These are phyloP conservation scores for Aspergillus hortae DNA, from an alignment of 2,329 filamentous ascomycete genomes.

Conservation along the genomic window DNA sequence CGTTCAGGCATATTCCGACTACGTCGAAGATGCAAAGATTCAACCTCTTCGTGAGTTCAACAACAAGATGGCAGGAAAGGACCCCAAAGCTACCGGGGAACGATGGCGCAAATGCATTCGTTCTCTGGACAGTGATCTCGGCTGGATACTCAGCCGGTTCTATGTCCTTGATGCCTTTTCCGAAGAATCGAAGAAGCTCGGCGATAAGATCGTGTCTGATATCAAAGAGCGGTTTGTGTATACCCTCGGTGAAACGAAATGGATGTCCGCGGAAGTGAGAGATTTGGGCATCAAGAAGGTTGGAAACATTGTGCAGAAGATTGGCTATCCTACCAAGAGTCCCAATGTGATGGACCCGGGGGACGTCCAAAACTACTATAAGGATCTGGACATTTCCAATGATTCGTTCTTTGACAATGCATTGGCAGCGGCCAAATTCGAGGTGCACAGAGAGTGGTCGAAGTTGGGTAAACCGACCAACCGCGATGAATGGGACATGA, in stretches of 20 bases:
- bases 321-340: conserved; percentile 62
- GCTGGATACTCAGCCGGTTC: conserved; percentile 68
- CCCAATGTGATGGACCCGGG: conserved; percentile 60
- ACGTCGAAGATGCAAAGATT: conserved; percentile 58
- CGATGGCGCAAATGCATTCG: conserved; percentile 64
- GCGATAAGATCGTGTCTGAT: conserved; percentile 66
- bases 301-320: conserved; percentile 64
- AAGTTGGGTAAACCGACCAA: conserved; percentile 59
- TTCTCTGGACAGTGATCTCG: conserved; percentile 56
- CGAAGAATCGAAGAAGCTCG: conserved; percentile 62
- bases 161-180: conserved; percentile 68
- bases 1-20: conserved; percentile 51
- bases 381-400: conserved; percentile 48
- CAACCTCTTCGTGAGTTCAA: conserved; percentile 58
- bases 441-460: conserved; percentile 52
- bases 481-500: conserved; percentile 59
- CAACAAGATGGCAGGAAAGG: conserved; percentile 60
- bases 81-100: conserved; percentile 60
- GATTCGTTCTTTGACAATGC: conserved; percentile 58
- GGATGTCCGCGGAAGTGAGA: conserved; percentile 63
- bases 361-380: conserved; percentile 57
- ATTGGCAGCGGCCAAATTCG: conserved; percentile 50
- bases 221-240: conserved; percentile 65
- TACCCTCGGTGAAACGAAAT: conserved; percentile 56
- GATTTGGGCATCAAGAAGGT: conserved; percentile 62